Base-by-base conservation (phyloP, 345 rosid genomes). In the Cardamine chenopodiifolia region DNA sequence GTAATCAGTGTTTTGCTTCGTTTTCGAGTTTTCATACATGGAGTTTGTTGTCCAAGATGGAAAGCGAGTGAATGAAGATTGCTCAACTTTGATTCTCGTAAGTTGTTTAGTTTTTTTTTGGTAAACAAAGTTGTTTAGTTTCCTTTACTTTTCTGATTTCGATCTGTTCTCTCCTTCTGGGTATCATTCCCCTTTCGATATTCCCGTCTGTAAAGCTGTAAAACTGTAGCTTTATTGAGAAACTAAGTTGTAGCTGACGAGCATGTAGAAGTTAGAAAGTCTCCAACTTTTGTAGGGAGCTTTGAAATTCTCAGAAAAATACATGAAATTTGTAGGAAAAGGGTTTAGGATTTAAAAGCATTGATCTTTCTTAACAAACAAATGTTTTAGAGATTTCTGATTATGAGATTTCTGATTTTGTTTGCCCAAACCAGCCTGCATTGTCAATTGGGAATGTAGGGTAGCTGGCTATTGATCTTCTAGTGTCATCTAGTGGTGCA, bases 401-500 rank as follows among this genome's bases (percentile, higher is more conserved):
- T 15, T 25, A 31, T 40, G 22, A 14, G 56, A 42, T 1, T 44
- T 13, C 17, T 65, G 62, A 5, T 66, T 69, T 70, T 71, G 37
- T 19, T 48, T 12, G 0, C 6, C 8, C 54, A 8, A 2, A 72
- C 69, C 68, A 95, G 97, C 99, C 98, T 34, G 98, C 97, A 25
- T 68, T 95, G 61, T 95, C 96, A 44, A 86, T 89, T 37, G 97
- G 99, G 68, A 95, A 92, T 72, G 98, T 90, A 47, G 98, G 97
- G 44, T 96, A 95, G 81, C 83, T 95, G 8, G 97, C 96, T 1
- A 85, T 87, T 71, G 99, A 95, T 86, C 82, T 92, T 42, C 67
- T 95, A 72, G 87, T 95, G n/a, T 87, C 97, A 9, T 85, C 96
- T 1, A 83, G 72, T 18, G 78, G 66, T 54, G 99, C 92, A 0